These are phyloP conservation scores for Tuber umbilicatum DNA, from an alignment of 495 filamentous ascomycete species.

Conservation along the genomic window DNA sequence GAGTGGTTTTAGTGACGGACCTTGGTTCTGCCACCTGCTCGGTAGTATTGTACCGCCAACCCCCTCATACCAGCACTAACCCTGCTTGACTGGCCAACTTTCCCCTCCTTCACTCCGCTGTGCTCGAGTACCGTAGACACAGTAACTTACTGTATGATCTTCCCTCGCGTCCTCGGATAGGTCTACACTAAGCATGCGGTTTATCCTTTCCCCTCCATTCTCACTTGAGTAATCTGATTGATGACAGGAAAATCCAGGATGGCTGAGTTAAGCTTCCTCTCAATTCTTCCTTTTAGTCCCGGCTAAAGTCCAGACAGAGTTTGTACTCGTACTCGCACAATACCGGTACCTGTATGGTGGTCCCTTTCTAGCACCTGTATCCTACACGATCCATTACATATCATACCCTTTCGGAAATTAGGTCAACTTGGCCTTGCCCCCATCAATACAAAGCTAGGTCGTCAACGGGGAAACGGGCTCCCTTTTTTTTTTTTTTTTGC, in stretches of 20 bases:
- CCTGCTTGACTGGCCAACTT: neutral
- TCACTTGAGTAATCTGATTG: neutral
- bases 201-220: neutral
- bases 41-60: no score
- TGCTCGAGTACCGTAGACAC: no score
- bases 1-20: neutral
- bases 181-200: neutral
- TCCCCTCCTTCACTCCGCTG: neutral
- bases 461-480: slow-evolving; percentile 33
- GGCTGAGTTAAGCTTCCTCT: neutral
- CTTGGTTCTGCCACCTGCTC: neutral
- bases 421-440: neutral
- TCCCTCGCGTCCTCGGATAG: neutral
- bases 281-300: neutral
- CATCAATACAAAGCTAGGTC: slow-evolving; percentile 8
- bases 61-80: neutral
- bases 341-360: neutral
- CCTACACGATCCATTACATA: neutral
- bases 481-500: slow-evolving; percentile 10
- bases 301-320: neutral
- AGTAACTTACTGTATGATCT: neutral
- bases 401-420: slow-evolving; percentile 2
- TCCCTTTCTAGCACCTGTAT: neutral
- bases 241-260: neutral
- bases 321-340: no score